Percentiles rank a stretch among this genome's conserved stretches.
These are phyloP conservation scores for Arthrobotrys pseudoclavata DNA, from an alignment of 2,329 filamentous ascomycete genomes.

Conservation along the genomic window DNA sequence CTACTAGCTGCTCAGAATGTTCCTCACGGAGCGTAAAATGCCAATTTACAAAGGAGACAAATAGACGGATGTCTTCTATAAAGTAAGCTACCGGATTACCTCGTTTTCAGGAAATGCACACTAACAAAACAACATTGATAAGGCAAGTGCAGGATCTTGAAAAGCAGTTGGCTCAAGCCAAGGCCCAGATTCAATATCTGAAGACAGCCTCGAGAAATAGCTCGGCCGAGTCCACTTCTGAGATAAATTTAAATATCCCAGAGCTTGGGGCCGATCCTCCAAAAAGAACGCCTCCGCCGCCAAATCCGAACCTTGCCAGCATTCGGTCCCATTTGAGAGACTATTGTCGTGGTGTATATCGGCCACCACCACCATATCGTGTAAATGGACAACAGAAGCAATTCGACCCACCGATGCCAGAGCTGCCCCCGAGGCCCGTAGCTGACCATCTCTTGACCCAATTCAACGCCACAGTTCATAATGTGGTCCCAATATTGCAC, in stretches of 20 bases:
- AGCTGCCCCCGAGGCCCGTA: constrained; percentile 77
- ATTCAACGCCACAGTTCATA: constrained; percentile 83
- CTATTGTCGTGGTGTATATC: constrained; percentile 83
- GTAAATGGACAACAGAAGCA: constrained; percentile 69
- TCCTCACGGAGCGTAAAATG: constrained; percentile 96
- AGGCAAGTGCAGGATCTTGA: constrained; percentile 95
- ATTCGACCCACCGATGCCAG: constrained; percentile 72
- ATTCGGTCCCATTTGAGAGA: constrained; percentile 80
- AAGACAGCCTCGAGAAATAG: constrained; percentile 74
- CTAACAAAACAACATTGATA: constrained; percentile 24
- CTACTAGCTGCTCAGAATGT: constrained; percentile 95
- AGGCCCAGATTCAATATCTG: constrained; percentile 82
- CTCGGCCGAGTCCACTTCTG: constrained; percentile 63
- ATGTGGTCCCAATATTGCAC: constrained; percentile 86
- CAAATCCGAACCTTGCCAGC: constrained; percentile 77
- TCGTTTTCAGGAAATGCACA: not conserved
- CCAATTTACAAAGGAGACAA: constrained; percentile 99
- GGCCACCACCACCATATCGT: constrained; percentile 78
- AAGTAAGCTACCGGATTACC: constrained; percentile 72
- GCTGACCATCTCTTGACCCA: constrained; percentile 80
- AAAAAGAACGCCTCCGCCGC: constrained; percentile 73
- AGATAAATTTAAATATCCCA: constrained; percentile 69
- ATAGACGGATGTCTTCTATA: constrained; percentile 97
- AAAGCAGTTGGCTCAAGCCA: constrained; percentile 85
- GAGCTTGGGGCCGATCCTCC: constrained; percentile 77